These are phyloP conservation scores for Rhodofomes roseus DNA, from an alignment of 1,284 basidiomycete genomes.

Conservation along the genomic window DNA sequence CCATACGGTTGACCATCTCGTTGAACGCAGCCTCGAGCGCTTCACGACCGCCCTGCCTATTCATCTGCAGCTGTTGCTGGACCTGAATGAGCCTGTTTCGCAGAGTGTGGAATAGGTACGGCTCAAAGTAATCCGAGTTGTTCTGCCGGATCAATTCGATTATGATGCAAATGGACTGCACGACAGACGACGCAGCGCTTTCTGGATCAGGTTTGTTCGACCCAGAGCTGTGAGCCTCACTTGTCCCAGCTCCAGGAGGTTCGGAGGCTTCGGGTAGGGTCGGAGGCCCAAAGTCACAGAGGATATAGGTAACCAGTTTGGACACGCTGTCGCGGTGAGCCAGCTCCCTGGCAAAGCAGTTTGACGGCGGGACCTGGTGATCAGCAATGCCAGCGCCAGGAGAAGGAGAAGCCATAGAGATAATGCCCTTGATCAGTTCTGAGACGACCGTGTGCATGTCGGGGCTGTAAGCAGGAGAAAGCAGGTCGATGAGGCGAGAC, in stretches of 20 bases:
- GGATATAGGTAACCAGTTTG: conserved; percentile 78
- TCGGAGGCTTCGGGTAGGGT: background rate
- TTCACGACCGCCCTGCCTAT: conserved; percentile 58
- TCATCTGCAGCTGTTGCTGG: conserved; percentile 55
- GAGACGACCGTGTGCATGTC: conserved; percentile 87
- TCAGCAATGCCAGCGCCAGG: conserved; percentile 70
- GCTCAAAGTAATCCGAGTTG: conserved; percentile 98
- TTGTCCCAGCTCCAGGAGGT: conserved; percentile 18
- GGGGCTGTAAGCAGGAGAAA: conserved; percentile 76
- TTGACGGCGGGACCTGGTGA: conserved; percentile 73
- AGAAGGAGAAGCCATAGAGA: conserved; percentile 91
- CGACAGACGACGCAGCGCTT: conserved; percentile 83
- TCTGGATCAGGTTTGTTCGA: conserved; percentile 58
- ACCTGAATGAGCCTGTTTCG: conserved; percentile 87
- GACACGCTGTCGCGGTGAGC: conserved; percentile 73
- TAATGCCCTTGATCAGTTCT: conserved; percentile 93
- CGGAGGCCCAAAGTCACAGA: conserved; percentile 55
- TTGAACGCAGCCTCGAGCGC: conserved; percentile 79
- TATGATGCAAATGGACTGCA: conserved; percentile 86
- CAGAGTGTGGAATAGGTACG: conserved; percentile 94
- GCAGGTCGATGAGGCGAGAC: conserved; percentile 74
- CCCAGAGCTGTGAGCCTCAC: background rate
- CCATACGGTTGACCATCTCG: conserved; percentile 87
- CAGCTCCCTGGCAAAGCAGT: conserved; percentile 88
- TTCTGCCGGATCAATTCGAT: conserved; percentile 98